Percentiles rank a stretch among this genome's conserved stretches.
Conservation (phyloP, 495 filamentous ascomycete species). For the Massariosphaeria phaeospora region DNA sequence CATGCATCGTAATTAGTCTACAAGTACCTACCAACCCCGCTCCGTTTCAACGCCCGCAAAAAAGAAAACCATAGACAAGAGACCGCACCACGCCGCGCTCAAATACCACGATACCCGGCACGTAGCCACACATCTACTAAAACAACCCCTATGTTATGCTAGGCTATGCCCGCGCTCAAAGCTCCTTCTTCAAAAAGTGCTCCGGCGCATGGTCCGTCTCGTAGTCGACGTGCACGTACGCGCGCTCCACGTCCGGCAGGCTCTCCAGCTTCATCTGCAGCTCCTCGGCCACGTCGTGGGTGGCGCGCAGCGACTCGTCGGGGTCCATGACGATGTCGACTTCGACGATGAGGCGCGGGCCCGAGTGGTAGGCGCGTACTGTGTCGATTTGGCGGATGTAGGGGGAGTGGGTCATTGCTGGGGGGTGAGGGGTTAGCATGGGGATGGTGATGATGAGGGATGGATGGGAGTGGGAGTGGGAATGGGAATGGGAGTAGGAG, state of each 20-base stretch:
- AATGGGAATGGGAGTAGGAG: not conserved
- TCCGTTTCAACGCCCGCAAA: no score
- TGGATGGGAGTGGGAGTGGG: not conserved
- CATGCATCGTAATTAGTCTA: no score
- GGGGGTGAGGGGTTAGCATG: not conserved
- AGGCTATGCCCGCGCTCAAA: no score
- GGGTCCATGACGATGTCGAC: conserved; percentile 44
- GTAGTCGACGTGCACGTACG: conserved; percentile 96
- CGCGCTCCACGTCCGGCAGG: conserved; percentile 85
- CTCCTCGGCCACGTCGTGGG: conserved; percentile 91
- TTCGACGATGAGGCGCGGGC: conserved; percentile 70
- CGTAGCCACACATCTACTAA: no score
- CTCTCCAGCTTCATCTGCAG: conserved; percentile 93
- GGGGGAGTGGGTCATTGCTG: conserved; percentile 81
- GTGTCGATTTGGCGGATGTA: conserved; percentile 83
- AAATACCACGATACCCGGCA: no score
- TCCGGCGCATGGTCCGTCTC: conserved; percentile 93
- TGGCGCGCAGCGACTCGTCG: conserved; percentile 55
- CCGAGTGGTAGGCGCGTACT: conserved; percentile 85
- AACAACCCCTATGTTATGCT: not conserved
- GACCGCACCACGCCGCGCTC: no score
- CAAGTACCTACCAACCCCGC: no score
- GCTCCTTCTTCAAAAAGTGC: conserved; percentile 45
- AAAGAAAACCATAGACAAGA: no score
- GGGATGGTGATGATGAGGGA: not conserved